phyloP scores from a whole-genome alignment of 2,329 filamentous ascomycete genomes.

The Reticulascus tulasneorum region DNA sequence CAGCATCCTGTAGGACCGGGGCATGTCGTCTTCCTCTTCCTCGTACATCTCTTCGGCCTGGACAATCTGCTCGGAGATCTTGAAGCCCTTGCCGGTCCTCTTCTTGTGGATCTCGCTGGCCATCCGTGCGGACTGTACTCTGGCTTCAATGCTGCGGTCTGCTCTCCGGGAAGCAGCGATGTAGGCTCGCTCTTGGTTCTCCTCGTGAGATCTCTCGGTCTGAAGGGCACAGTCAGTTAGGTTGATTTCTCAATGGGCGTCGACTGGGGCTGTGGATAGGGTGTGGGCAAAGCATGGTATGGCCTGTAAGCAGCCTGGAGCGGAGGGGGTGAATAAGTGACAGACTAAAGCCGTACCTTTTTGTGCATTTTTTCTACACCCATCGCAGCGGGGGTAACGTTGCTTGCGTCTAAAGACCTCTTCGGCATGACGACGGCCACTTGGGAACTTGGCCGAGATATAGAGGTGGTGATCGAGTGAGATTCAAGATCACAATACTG shows the following conservation, averaged over 20 bases:
- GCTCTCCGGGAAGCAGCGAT: slow-evolving; percentile 85
- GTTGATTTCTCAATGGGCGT: background rate
- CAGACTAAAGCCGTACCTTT: slow-evolving; percentile 19
- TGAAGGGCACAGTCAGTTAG: slow-evolving; percentile 25
- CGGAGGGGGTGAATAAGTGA: background rate
- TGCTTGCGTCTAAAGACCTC: slow-evolving; percentile 27
- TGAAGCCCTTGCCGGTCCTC: slow-evolving; percentile 76
- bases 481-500: too few species aligned
- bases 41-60: slow-evolving; percentile 94
- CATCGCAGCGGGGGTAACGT: slow-evolving; percentile 22
- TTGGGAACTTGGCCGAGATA: slow-evolving; percentile 7
- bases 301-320: background rate
- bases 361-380: slow-evolving; percentile 23
- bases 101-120: slow-evolving; percentile 89
- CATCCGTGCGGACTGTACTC: slow-evolving; percentile 79
- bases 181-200: slow-evolving; percentile 84
- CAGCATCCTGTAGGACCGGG: slow-evolving; percentile 61
- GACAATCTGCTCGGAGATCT: slow-evolving; percentile 73
- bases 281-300: background rate
- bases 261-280: background rate
- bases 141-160: slow-evolving; percentile 82
- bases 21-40: slow-evolving; percentile 81
- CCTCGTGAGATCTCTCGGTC: slow-evolving; percentile 73
- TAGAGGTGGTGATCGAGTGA: background rate
- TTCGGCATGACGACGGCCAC: slow-evolving; percentile 30